Evolutionary conservation across 1,139 yeast genomes (phyloP).

Genomic region (Nakaseomyces bracarensis): DNA sequence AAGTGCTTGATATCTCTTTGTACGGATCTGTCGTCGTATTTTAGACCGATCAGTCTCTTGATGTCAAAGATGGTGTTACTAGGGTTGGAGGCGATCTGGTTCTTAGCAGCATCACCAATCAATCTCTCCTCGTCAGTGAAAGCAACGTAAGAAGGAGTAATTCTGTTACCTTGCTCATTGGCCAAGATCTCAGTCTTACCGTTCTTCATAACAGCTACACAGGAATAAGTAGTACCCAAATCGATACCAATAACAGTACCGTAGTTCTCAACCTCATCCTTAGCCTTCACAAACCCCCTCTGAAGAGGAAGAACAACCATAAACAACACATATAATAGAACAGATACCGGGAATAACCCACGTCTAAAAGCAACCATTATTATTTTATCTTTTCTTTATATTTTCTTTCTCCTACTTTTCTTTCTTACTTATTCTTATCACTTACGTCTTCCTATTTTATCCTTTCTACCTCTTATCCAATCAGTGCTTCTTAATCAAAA

Average conservation of each 20-base stretch:
- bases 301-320: constrained; percentile 53
- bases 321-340: constrained; percentile 49
- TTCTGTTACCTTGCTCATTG: constrained; percentile 93
- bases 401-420: not conserved
- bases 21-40: constrained; percentile 64
- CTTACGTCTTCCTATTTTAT: not conserved
- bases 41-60: constrained; percentile 79
- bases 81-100: constrained; percentile 81
- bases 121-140: constrained; percentile 79
- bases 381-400: constrained; percentile 12
- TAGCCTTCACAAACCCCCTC: constrained; percentile 25
- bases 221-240: constrained; percentile 85
- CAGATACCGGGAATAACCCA: constrained; percentile 45
- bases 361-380: constrained; percentile 30
- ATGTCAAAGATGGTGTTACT: constrained; percentile 74
- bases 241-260: constrained; percentile 72
- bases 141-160: constrained; percentile 86
- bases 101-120: constrained; percentile 92
- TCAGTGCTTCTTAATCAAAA: too few species aligned
- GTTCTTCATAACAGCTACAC: constrained; percentile 89
- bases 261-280: constrained; percentile 47
- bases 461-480: not conserved
- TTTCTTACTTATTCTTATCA: not conserved
- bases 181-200: constrained; percentile 91
- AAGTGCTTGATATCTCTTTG: constrained; percentile 77